These are phyloP conservation scores for Cutaneotrichosporon cyanovorans DNA, from an alignment of 1,284 basidiomycete species.

Conservation along the genomic window DNA sequence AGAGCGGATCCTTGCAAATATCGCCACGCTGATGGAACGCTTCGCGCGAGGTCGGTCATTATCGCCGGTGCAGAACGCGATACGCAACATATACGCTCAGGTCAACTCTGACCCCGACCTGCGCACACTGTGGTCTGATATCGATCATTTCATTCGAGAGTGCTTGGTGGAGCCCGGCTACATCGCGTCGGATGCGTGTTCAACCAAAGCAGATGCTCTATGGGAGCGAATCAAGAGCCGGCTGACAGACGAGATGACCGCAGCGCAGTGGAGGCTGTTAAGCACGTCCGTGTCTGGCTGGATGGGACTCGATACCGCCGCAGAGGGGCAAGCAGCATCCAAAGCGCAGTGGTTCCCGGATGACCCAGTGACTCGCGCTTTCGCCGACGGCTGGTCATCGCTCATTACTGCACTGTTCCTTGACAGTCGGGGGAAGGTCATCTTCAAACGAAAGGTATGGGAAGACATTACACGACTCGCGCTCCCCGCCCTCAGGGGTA, in stretches of 20 bases:
- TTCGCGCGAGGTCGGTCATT: constrained; percentile 8
- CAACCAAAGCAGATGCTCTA: not conserved
- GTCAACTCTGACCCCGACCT: not conserved
- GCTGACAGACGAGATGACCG: constrained; percentile 8
- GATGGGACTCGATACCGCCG: not conserved
- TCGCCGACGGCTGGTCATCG: not conserved
- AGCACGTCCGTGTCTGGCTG: constrained; percentile 1
- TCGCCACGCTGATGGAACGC: constrained; percentile 7
- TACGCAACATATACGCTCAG: constrained; percentile 8
- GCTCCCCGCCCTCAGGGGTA: not conserved
- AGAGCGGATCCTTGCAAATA: constrained; percentile 6
- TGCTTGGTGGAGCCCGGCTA: constrained; percentile 7
- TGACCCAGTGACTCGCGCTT: constrained; percentile 7
- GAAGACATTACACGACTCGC: constrained; percentile 2
- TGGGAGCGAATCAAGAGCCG: not conserved
- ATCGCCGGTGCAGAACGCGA: constrained; percentile 5
- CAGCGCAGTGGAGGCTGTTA: constrained; percentile 13
- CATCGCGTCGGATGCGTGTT: constrained; percentile 2
- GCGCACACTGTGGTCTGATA: not conserved
- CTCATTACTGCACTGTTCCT: not conserved
- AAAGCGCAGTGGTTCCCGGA: constrained; percentile 3
- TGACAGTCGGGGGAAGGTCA: not conserved
- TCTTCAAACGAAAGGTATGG: constrained; percentile 10
- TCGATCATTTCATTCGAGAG: constrained; percentile 5
- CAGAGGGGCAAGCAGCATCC: not conserved